Base-by-base conservation (phyloP, 129 eudicot genomes). In the Saposhnikovia divaricata region DNA sequence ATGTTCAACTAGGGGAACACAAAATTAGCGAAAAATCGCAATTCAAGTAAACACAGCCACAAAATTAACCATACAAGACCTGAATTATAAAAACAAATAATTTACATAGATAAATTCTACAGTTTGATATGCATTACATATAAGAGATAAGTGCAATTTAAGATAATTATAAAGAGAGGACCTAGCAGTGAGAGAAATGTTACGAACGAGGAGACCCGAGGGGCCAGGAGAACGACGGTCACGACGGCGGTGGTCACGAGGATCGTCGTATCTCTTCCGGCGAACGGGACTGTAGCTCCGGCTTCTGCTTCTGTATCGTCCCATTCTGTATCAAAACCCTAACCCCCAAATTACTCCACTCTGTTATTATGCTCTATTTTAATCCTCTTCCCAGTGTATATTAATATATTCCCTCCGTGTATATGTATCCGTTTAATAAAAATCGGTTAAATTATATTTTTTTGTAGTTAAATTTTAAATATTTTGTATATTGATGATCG, bases 201-300 rank as follows among this genome's bases (percentile, higher is more conserved):
- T 93, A 80, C 98, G 98, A 81, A 93, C 98, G 74, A 93, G 98
- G 53, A 93, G 96, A 63, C 98, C 98, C 21, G 87, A 83, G 1
- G 96, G 96, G 27, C 83, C 86, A 44, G 98, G 96, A 12, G 96
- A 87, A 15, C 87, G 89, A 16, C 93, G 91, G 77, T 82, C 86
- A 16, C 87, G 85, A 16, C 74, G 79, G 34, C 59, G 57, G 57
- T 50, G 72, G 25, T 55, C 68, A 39, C 89, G 84, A 50, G 48
- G 83, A 77, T 92, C 92, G 46, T 90, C 90, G 87, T 87, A 75
- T 55, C 65, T 6, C 50, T 87, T 90, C 61, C 86, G 72, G 53
- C 84, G 65, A 55, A 55, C 90, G 13, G 90, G 89, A 81, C 95
- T 90, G 85, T 87, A 84, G 63, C 87, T 86, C 81, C 83, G 76